These are phyloP conservation scores for Lathyrus aphaca DNA, from an alignment of 306 rosid genomes.

Conservation along the genomic window DNA sequence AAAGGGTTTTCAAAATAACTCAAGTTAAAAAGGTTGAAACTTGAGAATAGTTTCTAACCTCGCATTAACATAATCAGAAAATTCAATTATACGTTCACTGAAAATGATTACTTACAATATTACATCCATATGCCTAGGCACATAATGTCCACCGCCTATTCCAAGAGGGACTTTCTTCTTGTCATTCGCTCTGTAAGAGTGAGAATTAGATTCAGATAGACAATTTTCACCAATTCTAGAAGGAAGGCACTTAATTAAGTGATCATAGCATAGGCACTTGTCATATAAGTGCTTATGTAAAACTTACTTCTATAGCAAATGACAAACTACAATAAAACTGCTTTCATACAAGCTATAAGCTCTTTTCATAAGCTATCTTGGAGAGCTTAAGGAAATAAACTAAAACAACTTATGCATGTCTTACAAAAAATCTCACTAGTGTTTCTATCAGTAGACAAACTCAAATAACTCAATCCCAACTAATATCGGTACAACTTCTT, in stretches of 20 bases:
- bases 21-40: too few species aligned
- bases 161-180: conserved; percentile 88
- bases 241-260: background rate
- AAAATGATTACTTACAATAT: conserved; percentile 55
- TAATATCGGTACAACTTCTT: background rate
- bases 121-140: conserved; percentile 91
- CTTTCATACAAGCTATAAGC: background rate
- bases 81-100: conserved; percentile 20
- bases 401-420: background rate
- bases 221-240: background rate
- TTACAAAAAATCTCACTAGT: background rate
- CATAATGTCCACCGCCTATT: conserved; percentile 95
- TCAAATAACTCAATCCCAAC: background rate
- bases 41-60: background rate
- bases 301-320: background rate
- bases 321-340: background rate
- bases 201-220: conserved; percentile 31
- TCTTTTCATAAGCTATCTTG: background rate
- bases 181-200: conserved; percentile 58
- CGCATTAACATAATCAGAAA: conserved; percentile 26
- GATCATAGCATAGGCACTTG: background rate
- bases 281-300: background rate
- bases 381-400: background rate
- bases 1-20: too few species aligned
- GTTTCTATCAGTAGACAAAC: background rate